These are phyloP conservation scores for Zanthoxylum bungeanum DNA, from an alignment of 345 rosid species.

Conservation along the genomic window DNA sequence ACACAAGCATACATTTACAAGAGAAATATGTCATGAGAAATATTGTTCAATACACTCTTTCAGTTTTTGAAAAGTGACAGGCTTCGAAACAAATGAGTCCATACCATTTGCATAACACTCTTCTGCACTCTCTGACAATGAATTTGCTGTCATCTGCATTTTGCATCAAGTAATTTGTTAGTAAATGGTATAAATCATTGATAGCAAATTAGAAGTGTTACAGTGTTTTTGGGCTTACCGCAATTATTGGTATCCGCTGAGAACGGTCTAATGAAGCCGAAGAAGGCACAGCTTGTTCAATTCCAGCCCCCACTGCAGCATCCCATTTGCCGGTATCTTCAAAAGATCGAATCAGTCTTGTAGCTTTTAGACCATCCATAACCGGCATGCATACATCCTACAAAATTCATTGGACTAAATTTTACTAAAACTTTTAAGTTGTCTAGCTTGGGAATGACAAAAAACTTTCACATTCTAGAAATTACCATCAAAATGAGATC, in stretches of 20 bases:
- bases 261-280: slow-evolving; percentile 20
- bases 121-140: slow-evolving; percentile 84
- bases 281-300: slow-evolving; percentile 34
- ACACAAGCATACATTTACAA: slow-evolving; percentile 41
- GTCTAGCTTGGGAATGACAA: not conserved
- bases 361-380: slow-evolving; percentile 90
- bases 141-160: slow-evolving; percentile 94
- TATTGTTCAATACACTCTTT: slow-evolving; percentile 69
- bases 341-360: slow-evolving; percentile 80
- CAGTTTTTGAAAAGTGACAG: slow-evolving; percentile 76
- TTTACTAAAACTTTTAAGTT: not conserved
- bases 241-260: slow-evolving; percentile 67
- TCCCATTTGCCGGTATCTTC: slow-evolving; percentile 87
- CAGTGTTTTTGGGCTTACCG: slow-evolving; percentile 42
- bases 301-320: slow-evolving; percentile 68
- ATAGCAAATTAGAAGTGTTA: too few relatives aligned
- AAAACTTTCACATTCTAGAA: not conserved
- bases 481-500: slow-evolving; percentile 84
- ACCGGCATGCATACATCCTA: slow-evolving; percentile 98
- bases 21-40: slow-evolving; percentile 36
- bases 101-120: slow-evolving; percentile 92
- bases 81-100: slow-evolving; percentile 93
- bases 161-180: not conserved
- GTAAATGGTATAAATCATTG: not conserved
- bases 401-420: slow-evolving; percentile 6